Percentiles rank a stretch among this genome's conserved stretches.
phyloP scores from a whole-genome alignment of 768 basidiomycete species.

The Phanerodontia chrysosporium region DNA sequence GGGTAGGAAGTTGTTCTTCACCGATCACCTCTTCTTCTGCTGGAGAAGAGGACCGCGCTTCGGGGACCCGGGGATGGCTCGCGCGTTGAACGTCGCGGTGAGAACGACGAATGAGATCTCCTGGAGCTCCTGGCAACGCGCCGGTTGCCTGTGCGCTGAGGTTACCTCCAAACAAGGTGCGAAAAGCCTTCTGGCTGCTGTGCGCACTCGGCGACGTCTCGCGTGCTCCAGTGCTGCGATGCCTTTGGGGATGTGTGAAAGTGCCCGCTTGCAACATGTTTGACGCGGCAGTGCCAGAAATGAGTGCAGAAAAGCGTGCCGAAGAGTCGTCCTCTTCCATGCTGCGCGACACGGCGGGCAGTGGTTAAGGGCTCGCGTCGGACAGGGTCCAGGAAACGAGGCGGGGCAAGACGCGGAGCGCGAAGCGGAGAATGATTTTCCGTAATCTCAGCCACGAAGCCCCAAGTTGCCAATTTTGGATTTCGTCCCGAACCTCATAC shows the following conservation, averaged over 20 bases:
- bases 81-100: background rate
- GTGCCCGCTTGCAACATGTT: background rate
- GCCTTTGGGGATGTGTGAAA: background rate
- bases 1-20: background rate
- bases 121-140: background rate
- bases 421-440: background rate
- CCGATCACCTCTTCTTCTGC: background rate
- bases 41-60: background rate
- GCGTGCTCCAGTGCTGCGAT: background rate
- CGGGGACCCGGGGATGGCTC: background rate
- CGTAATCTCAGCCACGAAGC: slow-evolving; percentile 1
- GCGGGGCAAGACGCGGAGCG: background rate
- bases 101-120: slow-evolving; percentile 4
- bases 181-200: background rate
- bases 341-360: background rate
- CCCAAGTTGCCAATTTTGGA: background rate
- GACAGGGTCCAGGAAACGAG: background rate
- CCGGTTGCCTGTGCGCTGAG: background rate
- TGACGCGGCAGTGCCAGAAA: slow-evolving; percentile 6
- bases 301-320: slow-evolving; percentile 2
- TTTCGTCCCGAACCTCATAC: background rate
- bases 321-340: slow-evolving; percentile 8
- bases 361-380: background rate
- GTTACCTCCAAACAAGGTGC: background rate
- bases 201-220: background rate